Evolutionary conservation across 2,329 filamentous ascomycete genomes (phyloP).

Genomic region (Lachnum nothofagi): DNA sequence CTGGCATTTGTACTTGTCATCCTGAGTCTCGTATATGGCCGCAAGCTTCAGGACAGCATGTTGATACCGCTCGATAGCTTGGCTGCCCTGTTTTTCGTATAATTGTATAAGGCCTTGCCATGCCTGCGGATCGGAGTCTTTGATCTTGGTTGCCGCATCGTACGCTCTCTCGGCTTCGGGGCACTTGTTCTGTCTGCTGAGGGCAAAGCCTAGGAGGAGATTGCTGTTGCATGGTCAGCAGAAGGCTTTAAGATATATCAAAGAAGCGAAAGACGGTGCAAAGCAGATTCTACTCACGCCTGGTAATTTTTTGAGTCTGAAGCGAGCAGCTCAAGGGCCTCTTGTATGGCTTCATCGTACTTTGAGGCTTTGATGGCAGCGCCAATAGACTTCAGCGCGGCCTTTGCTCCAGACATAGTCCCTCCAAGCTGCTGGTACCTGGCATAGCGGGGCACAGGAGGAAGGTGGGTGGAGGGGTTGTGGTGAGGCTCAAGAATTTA

Average conservation of each 20-base stretch:
- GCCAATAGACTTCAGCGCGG: conserved; percentile 74
- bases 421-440: not conserved
- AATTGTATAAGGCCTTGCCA: conserved; percentile 87
- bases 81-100: conserved; percentile 70
- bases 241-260: not conserved
- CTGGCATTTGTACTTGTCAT: conserved; percentile 59
- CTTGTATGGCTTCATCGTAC: conserved; percentile 67
- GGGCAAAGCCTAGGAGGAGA: conserved; percentile 81
- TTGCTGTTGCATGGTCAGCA: conserved; percentile 45
- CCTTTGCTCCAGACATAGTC: conserved; percentile 48
- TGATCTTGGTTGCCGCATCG: conserved; percentile 63
- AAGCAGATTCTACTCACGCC: conserved; percentile 49
- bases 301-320: conserved; percentile 77
- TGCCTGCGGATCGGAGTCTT: conserved; percentile 71
- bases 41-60: conserved; percentile 68
- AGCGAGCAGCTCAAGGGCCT: conserved; percentile 64
- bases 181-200: conserved; percentile 67
- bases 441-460: conserved; percentile 15
- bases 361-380: conserved; percentile 72
- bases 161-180: conserved; percentile 76
- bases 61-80: conserved; percentile 69
- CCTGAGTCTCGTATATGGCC: conserved; percentile 63
- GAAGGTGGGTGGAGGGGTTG: not conserved
- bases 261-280: not conserved
- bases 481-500: not conserved